These are phyloP conservation scores for Flueggea neowawraea DNA, from an alignment of 441 rosid species.

Conservation along the genomic window DNA sequence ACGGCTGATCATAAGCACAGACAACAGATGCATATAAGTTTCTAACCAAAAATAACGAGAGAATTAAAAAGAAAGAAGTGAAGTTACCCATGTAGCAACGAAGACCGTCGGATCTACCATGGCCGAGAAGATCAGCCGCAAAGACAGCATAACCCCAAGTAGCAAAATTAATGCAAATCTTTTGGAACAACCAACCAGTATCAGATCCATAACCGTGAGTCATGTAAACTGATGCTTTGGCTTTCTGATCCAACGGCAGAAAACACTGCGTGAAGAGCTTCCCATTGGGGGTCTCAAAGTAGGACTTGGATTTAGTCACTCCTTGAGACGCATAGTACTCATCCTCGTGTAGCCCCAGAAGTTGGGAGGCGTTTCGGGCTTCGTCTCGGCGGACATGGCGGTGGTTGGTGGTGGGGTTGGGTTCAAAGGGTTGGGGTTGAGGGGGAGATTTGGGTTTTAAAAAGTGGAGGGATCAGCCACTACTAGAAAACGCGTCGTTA, in stretches of 20 bases:
- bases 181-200: constrained; percentile 86
- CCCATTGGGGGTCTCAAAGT: constrained; percentile 82
- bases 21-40: too few species aligned
- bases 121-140: constrained; percentile 92
- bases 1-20: too few species aligned
- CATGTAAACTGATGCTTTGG: constrained; percentile 78
- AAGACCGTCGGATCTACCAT: constrained; percentile 87
- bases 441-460: neutral
- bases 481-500: too few species aligned
- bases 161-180: constrained; percentile 67
- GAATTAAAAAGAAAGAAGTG: neutral
- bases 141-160: constrained; percentile 96
- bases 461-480: neutral
- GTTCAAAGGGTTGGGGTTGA: neutral
- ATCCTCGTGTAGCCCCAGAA: constrained; percentile 86
- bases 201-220: constrained; percentile 92
- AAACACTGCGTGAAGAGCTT: constrained; percentile 82
- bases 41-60: neutral
- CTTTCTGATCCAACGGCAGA: constrained; percentile 55
- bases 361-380: constrained; percentile 37
- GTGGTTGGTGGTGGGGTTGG: too few species aligned
- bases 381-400: neutral
- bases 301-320: constrained; percentile 57
- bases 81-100: constrained; percentile 78
- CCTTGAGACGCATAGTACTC: constrained; percentile 86